Base-by-base conservation (phyloP, 371 early-diverging fungal species). In the Catenaria anguillulae region DNA sequence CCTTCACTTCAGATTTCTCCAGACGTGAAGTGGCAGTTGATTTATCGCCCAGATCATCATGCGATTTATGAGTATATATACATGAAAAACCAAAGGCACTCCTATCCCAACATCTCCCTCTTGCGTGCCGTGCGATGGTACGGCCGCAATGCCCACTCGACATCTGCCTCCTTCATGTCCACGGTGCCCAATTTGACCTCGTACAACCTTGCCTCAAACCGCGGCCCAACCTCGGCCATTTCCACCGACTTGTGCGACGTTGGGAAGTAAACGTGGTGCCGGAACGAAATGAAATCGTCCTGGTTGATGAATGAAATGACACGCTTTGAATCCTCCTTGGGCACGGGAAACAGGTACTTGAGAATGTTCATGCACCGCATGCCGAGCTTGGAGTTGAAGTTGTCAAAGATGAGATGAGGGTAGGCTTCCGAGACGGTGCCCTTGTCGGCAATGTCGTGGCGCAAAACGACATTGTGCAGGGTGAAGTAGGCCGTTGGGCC, bases 401-500 rank as follows among this genome's bases (percentile, higher is more conserved):
- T 91, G 71, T 97, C 77, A 71, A 95, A 89, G 64, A 99, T 90
- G 60, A 99, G 78, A 68, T 97, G 96, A 37, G 94, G 93, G 70
- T 79, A 94, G 37, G 93, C 93, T 74, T 94, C 92, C 6, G 90
- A 93, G 29, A 97, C 91, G 24, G 90, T 96, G 64, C 95, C 93
- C 68, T 87, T 81, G 69, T 96, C 90, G 66, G 89, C 85, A 66
- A 96, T 90, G 72, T 97, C 98, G 72, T 97, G 98, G 35, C 98
- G 83, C 66, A 97, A 77, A 1, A 95, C 96, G 34, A 97, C 92
- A 68, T 98, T 97, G 77, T 92, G 91, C 64, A 98, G 76, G 33
- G 94, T 88, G 69, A 98, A 99, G 73, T 90, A 92, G 36, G 93
- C 90, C 0, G 99, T 99, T 10, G 98, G 97, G 21, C 99, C 99